Base-by-base conservation (phyloP, 768 basidiomycete species). In the Psilocybe tampanensis region DNA sequence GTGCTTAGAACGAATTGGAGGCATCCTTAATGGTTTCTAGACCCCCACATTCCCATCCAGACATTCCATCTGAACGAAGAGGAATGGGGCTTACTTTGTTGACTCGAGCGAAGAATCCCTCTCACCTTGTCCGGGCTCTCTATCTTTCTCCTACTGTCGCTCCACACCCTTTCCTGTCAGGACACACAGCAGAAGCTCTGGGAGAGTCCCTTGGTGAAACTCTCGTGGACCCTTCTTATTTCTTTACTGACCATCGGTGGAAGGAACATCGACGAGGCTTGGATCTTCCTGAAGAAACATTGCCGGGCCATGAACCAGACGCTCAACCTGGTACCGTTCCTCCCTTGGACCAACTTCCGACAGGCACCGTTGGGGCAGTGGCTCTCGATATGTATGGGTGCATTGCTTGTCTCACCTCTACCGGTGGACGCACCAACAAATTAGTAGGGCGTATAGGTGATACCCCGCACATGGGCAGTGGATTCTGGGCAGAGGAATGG, bases 401-500 rank as follows among this genome's bases (percentile, higher is more conserved):
- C 64, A 85, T 94, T 56, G 83, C 86, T 1, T 72, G 78, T 2
- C 73, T 86, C 17, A 94, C 92, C 1, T 92, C 91, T 1, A 94
- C 92, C 0, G 92, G 92, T 33, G 92, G 92, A 1, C 76, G 75
- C 45, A 94, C 90, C 34, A 94, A 94, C 71, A 94, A 94, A 69
- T 78, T 92, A 8, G 87, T 86, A 17, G 92, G 92, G 7, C 80
- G 92, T 4, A 76, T 94, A n/a, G 91, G 92, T 2, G 92, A 93
- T 64, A 94, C 92, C 1, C 91, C 92, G 0, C 68, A 80, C 24
- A 86, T 89, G 83, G 90, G 88, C 3, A 74, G 82, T 12, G 92
- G 92, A 0, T 94, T 87, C 71, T 94, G 90, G 90, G 89, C 90
- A 8, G 90, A 90, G 64, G 86, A 91, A 70, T 94, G 92, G 91